phyloP scores from a whole-genome alignment of 495 filamentous ascomycete genomes.

The Letharia lupina region DNA sequence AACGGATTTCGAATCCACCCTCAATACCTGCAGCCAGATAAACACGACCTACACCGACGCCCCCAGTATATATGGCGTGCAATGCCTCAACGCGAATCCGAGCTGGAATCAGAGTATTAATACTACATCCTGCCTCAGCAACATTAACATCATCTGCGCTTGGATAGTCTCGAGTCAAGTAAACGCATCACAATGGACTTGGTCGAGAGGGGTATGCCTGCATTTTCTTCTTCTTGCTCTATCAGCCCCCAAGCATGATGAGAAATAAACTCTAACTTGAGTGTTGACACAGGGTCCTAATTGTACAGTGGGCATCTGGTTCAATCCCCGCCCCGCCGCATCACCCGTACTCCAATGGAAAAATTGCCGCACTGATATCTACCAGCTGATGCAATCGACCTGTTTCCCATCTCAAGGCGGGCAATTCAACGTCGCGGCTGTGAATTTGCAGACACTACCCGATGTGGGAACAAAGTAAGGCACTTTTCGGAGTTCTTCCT shows the following conservation, averaged over 20 bases:
- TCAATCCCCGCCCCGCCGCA: neutral
- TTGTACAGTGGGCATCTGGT: neutral
- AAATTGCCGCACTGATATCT: neutral
- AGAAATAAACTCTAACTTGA: neutral
- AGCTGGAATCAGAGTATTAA: neutral
- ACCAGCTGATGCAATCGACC: neutral
- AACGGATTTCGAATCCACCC: neutral
- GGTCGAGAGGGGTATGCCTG: neutral
- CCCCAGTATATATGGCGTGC: conserved; percentile 2
- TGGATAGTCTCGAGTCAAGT: neutral
- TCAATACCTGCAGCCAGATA: neutral
- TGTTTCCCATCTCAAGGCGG: neutral
- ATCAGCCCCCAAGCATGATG: neutral
- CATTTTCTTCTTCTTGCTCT: neutral
- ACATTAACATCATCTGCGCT: neutral
- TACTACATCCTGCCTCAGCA: neutral
- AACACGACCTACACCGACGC: neutral
- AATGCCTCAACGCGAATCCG: neutral
- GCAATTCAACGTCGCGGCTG: neutral
- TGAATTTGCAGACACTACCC: neutral
- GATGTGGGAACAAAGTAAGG: neutral
- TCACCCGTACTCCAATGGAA: neutral
- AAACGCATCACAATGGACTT: neutral
- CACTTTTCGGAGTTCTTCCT: neutral
- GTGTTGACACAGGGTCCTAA: neutral